Percentiles rank a stretch among this genome's conserved stretches.
Conservation (phyloP, 1,284 basidiomycete genomes). For the Leccinum griseonigrum region DNA sequence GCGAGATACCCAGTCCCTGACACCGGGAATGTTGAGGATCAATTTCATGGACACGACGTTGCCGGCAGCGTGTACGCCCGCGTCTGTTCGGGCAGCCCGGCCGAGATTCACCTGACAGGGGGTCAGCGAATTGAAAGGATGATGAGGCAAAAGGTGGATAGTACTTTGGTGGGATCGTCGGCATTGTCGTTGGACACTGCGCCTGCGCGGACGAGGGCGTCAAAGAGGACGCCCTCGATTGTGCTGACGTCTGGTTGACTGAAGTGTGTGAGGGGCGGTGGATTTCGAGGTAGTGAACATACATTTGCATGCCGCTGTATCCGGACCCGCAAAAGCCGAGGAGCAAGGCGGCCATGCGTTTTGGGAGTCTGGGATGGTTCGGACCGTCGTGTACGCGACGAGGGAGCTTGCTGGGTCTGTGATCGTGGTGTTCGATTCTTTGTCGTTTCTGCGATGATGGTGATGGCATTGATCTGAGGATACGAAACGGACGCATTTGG, state of each 20-base stretch:
- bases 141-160: neutral
- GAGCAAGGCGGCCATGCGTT: constrained; percentile 69
- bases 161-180: constrained; percentile 84
- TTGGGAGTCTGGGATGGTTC: constrained; percentile 58
- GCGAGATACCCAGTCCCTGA: constrained; percentile 68
- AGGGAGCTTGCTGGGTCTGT: neutral
- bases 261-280: neutral
- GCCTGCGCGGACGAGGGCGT: constrained; percentile 85
- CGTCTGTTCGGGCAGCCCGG: constrained; percentile 93
- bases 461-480: neutral
- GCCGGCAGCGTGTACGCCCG: constrained; percentile 96
- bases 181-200: constrained; percentile 94
- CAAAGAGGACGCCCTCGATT: constrained; percentile 90
- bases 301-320: constrained; percentile 97
- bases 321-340: constrained; percentile 81
- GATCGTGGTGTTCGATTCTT: neutral
- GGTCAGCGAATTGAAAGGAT: neutral
- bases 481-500: neutral
- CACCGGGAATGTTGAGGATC: constrained; percentile 74
- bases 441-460: neutral
- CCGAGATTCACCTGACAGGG: constrained; percentile 70
- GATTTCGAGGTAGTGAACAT: constrained; percentile 29
- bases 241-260: constrained; percentile 67
- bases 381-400: constrained; percentile 8
- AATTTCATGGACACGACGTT: constrained; percentile 93